Evolutionary conservation across 208 protist species (phyloP).

Genomic region (Leishmania tropica): DNA sequence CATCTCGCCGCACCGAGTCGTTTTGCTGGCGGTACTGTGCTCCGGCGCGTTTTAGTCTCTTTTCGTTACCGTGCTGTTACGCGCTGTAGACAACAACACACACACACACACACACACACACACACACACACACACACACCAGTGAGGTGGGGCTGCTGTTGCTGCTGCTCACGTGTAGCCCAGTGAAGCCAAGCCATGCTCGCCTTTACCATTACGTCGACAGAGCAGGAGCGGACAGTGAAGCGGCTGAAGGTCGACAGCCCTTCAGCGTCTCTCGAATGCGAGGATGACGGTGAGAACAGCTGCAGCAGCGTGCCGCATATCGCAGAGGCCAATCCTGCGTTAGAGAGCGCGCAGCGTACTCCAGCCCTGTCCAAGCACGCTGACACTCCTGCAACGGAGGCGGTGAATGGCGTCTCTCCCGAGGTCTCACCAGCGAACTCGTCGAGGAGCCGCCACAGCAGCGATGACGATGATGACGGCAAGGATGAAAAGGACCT

Average conservation of each 20-base stretch:
- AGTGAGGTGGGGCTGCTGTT: not conserved
- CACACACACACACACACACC: too few relatives aligned
- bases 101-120: too few relatives aligned
- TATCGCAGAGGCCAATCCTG: not conserved
- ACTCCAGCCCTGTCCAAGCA: not conserved
- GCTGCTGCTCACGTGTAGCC: not conserved
- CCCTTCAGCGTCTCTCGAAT: conserved; percentile 14
- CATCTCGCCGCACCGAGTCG: not conserved
- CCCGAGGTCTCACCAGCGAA: not conserved
- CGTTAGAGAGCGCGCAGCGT: not conserved
- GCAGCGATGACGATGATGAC: not conserved
- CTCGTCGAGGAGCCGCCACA: not conserved
- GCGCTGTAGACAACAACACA: not conserved
- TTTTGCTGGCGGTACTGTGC: not conserved
- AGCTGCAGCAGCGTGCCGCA: not conserved
- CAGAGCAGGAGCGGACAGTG: conserved; percentile 18
- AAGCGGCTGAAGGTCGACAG: conserved; percentile 30
- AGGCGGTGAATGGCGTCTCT: conserved; percentile 3
- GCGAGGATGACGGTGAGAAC: not conserved
- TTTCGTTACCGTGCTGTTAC: not conserved
- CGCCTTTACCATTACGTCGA: not conserved
- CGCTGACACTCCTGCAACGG: not conserved
- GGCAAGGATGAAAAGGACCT: not conserved
- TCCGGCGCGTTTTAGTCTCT: not conserved
- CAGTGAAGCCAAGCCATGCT: conserved; percentile 11